Evolutionary conservation across 768 basidiomycete genomes (phyloP).

Genomic region (Pulveroboletus sp.): DNA sequence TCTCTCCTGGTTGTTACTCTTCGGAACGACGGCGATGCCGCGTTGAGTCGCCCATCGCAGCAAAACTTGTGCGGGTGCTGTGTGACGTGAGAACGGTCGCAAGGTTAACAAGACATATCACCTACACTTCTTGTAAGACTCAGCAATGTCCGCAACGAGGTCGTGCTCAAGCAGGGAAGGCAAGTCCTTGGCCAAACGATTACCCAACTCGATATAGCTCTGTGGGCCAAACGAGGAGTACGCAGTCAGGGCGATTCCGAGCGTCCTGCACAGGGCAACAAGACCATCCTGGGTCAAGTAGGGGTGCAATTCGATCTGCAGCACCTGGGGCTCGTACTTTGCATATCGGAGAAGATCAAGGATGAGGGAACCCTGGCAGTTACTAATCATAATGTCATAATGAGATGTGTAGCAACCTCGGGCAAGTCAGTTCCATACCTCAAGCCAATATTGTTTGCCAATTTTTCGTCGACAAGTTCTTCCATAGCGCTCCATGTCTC

Average conservation of each 20-base stretch:
- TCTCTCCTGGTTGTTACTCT: conserved; percentile 48
- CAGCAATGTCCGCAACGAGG: conserved; percentile 43
- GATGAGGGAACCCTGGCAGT: conserved; percentile 69
- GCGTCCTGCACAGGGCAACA: conserved; percentile 40
- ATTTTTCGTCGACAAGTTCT: conserved; percentile 64
- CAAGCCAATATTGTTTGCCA: conserved; percentile 77
- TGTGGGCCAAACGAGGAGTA: conserved; percentile 57
- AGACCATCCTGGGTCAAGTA: conserved; percentile 50
- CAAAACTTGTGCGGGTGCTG: conserved; percentile 59
- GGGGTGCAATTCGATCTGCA: conserved; percentile 62
- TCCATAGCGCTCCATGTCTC: conserved; percentile 89
- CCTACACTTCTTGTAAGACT: conserved; percentile 52
- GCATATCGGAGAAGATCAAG: conserved; percentile 80
- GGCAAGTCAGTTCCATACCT: conserved; percentile 40
- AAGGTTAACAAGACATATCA: background rate
- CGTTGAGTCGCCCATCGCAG: conserved; percentile 80
- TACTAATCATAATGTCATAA: conserved; percentile 40
- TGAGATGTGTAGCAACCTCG: background rate
- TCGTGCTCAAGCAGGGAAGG: conserved; percentile 54
- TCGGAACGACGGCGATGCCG: conserved; percentile 73
- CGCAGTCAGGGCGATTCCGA: conserved; percentile 50
- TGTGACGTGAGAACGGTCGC: conserved; percentile 3
- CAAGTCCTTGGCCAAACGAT: conserved; percentile 43
- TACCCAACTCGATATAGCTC: conserved; percentile 62
- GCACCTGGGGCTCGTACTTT: conserved; percentile 53